These are phyloP conservation scores for Nevesoporus exiguus DNA, from an alignment of 768 basidiomycete genomes.

Conservation along the genomic window DNA sequence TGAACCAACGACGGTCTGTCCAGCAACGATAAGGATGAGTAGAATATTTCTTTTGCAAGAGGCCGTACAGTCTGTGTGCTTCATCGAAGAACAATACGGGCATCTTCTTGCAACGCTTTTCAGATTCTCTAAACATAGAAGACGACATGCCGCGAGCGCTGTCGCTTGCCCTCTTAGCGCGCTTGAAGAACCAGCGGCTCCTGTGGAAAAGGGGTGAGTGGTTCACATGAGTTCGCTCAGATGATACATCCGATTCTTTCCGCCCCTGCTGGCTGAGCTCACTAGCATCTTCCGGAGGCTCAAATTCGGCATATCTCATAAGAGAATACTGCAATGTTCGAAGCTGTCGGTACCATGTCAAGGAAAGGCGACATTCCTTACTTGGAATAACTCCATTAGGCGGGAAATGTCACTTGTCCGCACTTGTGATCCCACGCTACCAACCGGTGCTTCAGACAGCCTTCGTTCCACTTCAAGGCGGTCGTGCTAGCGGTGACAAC, in stretches of 20 bases:
- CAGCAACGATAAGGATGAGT: constrained; percentile 1
- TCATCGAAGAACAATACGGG: constrained; percentile 85
- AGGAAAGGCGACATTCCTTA: constrained; percentile 18
- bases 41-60: background rate
- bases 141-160: constrained; percentile 34
- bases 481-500: constrained; percentile 53
- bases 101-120: constrained; percentile 56
- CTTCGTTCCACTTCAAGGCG: constrained; percentile 70
- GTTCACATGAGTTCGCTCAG: constrained; percentile 43
- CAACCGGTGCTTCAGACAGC: constrained; percentile 41
- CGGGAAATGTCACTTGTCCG: constrained; percentile 78
- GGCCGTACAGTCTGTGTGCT: constrained; percentile 71
- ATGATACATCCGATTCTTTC: constrained; percentile 34
- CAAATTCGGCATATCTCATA: constrained; percentile 69
- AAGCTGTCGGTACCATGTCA: background rate
- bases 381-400: constrained; percentile 84
- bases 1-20: constrained; percentile 69
- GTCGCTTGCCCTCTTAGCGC: constrained; percentile 24
- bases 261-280: constrained; percentile 23
- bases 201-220: constrained; percentile 28
- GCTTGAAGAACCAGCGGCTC: constrained; percentile 28
- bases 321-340: constrained; percentile 51
- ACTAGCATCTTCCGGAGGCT: constrained; percentile 36
- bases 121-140: constrained; percentile 29
- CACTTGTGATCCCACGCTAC: constrained; percentile 46